These are phyloP conservation scores for Torulaspora globosa DNA, from an alignment of 1,139 yeast genomes.

Conservation along the genomic window DNA sequence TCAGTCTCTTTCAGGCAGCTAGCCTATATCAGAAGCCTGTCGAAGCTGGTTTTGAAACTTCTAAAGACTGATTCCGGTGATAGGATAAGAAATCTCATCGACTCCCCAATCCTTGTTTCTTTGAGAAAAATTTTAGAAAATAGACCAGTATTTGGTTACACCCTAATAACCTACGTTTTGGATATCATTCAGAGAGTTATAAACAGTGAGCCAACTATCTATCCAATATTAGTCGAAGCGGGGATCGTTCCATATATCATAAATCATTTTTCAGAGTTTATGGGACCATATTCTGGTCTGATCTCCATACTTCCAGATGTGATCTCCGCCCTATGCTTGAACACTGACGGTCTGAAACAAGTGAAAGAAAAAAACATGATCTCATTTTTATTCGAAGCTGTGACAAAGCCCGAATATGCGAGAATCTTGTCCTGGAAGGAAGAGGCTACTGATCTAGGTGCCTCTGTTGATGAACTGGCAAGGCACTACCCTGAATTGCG, in stretches of 20 bases:
- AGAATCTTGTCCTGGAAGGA: slow-evolving; percentile 48
- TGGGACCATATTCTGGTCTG: slow-evolving; percentile 57
- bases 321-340: slow-evolving; percentile 79
- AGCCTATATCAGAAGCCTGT: slow-evolving; percentile 48
- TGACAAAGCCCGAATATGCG: slow-evolving; percentile 48
- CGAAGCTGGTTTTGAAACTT: slow-evolving; percentile 62
- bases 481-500: slow-evolving; percentile 78
- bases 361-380: slow-evolving; percentile 50
- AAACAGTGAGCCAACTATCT: slow-evolving; percentile 91
- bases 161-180: slow-evolving; percentile 59
- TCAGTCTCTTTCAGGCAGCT: slow-evolving; percentile 63
- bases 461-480: slow-evolving; percentile 72
- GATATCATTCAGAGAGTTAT: slow-evolving; percentile 69
- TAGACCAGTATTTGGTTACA: slow-evolving; percentile 63
- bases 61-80: slow-evolving; percentile 77
- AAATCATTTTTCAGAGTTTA: slow-evolving; percentile 48
- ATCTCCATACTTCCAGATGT: slow-evolving; percentile 66
- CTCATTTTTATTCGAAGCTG: slow-evolving; percentile 48
- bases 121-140: slow-evolving; percentile 58
- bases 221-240: slow-evolving; percentile 74
- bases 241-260: slow-evolving; percentile 64
- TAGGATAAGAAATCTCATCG: slow-evolving; percentile 77
- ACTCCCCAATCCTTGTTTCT: slow-evolving; percentile 66
- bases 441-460: slow-evolving; percentile 54
- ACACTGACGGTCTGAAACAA: slow-evolving; percentile 63